Evolutionary conservation across 2,329 filamentous ascomycete species (phyloP), one percentile per base, ranked within the genome.

Genomic region (Bipolaris oryzae): DNA sequence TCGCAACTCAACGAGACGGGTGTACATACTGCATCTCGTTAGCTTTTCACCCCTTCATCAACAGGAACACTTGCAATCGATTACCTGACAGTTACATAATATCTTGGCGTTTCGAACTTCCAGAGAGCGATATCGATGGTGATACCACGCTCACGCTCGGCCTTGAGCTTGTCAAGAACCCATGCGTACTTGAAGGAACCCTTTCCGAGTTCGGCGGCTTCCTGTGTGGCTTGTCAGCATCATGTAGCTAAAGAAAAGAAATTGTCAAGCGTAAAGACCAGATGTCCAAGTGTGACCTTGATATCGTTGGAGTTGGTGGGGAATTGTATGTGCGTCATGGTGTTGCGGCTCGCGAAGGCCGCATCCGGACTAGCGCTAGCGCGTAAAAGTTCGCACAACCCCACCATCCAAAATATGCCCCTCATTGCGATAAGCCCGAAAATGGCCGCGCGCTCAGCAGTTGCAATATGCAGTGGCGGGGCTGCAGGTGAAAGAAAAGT

Each of bases 121-220:
- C 95, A 98, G 83, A 98, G 93, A 76, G 95, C 95, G 81, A 98
- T 98, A 84, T 98, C 95, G 80, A 99, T 89, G 85, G 95, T 99
- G 92, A 99, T 99, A 96, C 95, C 95, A 92, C 95, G 95, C 89
- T 98, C 95, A 92, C 95, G 95, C 91, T 99, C 95, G 80, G 95
- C 92, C 92, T 99, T 98, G 79, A 99, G 90, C 87, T 99, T 99
- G 92, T 99, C 95, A 81, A 99, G 89, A 82, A 99, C 95, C 95
- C 95, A 98, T 76, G 94, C 95, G 85, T 99, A 99, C 89, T 99
- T 99, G 94, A 99, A 99, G 81, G 94, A 98, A 86, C 95, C 95
- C 90, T 99, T 99, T 81, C 95, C 95, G 80, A 98, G 87, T 84
- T 98, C 92, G 82, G 93, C 92, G 79, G 95, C 95, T 93, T 97